Percentiles rank a stretch among this genome's conserved stretches.
These are phyloP conservation scores for Prunus mume DNA, from an alignment of 306 rosid species.

Conservation along the genomic window DNA sequence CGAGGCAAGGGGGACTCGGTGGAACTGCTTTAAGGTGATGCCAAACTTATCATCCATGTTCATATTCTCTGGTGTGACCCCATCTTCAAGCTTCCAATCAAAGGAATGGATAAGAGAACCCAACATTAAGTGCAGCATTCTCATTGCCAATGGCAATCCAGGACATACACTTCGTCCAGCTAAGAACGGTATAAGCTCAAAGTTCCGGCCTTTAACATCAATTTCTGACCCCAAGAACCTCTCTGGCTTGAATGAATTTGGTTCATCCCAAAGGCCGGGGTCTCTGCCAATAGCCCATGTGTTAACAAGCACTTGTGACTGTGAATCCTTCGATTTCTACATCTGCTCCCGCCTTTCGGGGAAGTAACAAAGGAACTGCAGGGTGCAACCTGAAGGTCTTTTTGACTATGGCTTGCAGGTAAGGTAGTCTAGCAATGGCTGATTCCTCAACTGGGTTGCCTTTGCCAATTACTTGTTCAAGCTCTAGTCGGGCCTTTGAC, in stretches of 20 bases:
- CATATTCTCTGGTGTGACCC: constrained; percentile 30
- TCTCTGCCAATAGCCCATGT: constrained; percentile 50
- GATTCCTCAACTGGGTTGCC: constrained; percentile 51
- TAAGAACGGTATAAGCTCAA: constrained; percentile 54
- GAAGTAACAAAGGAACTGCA: constrained; percentile 42
- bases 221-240: constrained; percentile 45
- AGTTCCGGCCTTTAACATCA: constrained; percentile 41
- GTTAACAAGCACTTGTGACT: constrained; percentile 43
- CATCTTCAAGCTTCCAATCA: constrained; percentile 59
- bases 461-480: constrained; percentile 39
- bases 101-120: constrained; percentile 48
- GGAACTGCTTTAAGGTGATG: too few relatives aligned
- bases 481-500: constrained; percentile 41
- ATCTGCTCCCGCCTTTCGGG: constrained; percentile 41
- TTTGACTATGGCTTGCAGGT: constrained; percentile 51
- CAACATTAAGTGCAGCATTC: constrained; percentile 49
- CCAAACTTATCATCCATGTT: constrained; percentile 54
- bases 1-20: too few relatives aligned
- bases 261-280: constrained; percentile 37
- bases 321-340: constrained; percentile 41
- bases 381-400: constrained; percentile 51
- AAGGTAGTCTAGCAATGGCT: constrained; percentile 38
- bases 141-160: constrained; percentile 40
- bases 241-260: constrained; percentile 44
- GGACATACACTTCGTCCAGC: constrained; percentile 47